Base-by-base conservation (phyloP, 768 basidiomycete species). In the Mycena olivaceomarginata region DNA sequence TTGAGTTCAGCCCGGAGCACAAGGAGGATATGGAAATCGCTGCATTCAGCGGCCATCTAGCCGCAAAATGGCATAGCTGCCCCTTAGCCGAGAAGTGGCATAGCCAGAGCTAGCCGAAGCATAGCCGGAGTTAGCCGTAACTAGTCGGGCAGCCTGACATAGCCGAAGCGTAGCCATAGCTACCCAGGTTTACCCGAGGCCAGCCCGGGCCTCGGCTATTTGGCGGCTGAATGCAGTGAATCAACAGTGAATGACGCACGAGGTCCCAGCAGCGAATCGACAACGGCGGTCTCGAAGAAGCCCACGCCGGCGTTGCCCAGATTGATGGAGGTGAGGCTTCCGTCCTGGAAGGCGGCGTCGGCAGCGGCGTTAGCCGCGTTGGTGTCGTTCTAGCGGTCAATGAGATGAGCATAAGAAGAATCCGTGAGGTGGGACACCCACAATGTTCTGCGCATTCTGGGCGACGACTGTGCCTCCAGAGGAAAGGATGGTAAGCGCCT, bases 271-370 rank as follows among this genome's bases (percentile, higher is more conserved):
- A 82, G 79, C 15, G 77, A 75, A 65, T 81, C 68, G 77, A 81
- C 79, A 22, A 77, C 77, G 39, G 75, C 80, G 65, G 81, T 82
- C 65, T 80, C 67, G 68, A 72, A 72, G 48, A 60, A 45, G 53
- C 73, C 79, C 31, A 82, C 81, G 67, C 81, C 81, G 46, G 80
- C 81, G 71, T 82, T 82, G 53, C 81, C 81, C 60, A 75, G 53
- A 71, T 82, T 82, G 70, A 82, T 78, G 40, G 80, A 78, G 22
- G 80, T 82, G 31, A 75, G 69, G 5, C 69, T 77, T 37, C 79
- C 80, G 64, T 67, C 76, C 16, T 57, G 48, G 57, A 77, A 66
- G 20, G 77, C 76, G 22, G 73, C 77, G 20, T 53, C 74, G 11
- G 81, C 80, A 15, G 74, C 73, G 40, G 72, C 76, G 72, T 82